Percentiles rank a stretch among this genome's conserved stretches.
Evolutionary conservation across 2,329 filamentous ascomycete genomes (phyloP).

Genomic region (Emmonsiellopsis sp.): DNA sequence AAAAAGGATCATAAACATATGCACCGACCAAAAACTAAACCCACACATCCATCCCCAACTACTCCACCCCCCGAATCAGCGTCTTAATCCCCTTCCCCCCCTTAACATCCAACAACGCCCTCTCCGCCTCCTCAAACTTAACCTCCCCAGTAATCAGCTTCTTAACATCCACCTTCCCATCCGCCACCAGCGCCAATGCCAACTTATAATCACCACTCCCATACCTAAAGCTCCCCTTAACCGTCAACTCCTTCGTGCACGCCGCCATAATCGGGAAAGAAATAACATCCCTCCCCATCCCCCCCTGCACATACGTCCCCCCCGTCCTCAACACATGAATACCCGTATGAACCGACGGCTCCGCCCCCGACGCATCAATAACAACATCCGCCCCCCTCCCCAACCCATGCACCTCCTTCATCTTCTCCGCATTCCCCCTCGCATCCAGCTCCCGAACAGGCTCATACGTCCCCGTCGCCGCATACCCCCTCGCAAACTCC

Average conservation of each 20-base stretch:
- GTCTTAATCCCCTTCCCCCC: slow-evolving; percentile 57
- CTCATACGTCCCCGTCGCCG: slow-evolving; percentile 46
- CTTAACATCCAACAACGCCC: slow-evolving; percentile 81
- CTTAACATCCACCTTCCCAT: slow-evolving; percentile 65
- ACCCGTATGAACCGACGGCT: slow-evolving; percentile 66
- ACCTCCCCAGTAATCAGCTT: slow-evolving; percentile 70
- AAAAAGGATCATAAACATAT: neutral
- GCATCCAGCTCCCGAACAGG: slow-evolving; percentile 52
- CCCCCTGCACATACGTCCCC: slow-evolving; percentile 73
- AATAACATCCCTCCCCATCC: slow-evolving; percentile 84
- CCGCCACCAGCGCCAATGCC: slow-evolving; percentile 66
- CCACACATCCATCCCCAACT: slow-evolving; percentile 20
- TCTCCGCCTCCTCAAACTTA: slow-evolving; percentile 70
- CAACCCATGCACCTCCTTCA: slow-evolving; percentile 57
- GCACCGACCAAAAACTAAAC: neutral
- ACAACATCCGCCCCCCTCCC: slow-evolving; percentile 63
- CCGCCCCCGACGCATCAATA: slow-evolving; percentile 72
- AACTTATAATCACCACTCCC: slow-evolving; percentile 78
- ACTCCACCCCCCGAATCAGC: slow-evolving; percentile 33
- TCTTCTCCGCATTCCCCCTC: slow-evolving; percentile 62
- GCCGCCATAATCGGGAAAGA: slow-evolving; percentile 85
- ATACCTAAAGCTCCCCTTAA: slow-evolving; percentile 85
- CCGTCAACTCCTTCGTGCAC: slow-evolving; percentile 80
- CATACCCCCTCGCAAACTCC: slow-evolving; percentile 65
- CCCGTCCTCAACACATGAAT: slow-evolving; percentile 63